A percentile compares a stretch with the other conserved stretches of the same genome.
Conservation (phyloP, 805 yeast genomes). For the Priceomyces melissophilus region DNA sequence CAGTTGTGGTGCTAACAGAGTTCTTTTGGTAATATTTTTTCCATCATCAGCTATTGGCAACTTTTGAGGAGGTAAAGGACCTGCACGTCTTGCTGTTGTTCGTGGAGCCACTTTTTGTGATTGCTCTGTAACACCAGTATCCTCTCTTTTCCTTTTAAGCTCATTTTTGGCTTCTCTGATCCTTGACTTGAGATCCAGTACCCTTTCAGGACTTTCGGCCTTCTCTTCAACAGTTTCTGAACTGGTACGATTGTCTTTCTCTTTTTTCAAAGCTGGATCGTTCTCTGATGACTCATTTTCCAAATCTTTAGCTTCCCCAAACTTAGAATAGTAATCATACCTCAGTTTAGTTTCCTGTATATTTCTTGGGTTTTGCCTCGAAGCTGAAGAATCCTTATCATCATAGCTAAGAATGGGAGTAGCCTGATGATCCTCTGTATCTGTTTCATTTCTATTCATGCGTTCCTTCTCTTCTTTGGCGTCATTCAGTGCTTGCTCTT, state of each 20-base stretch:
- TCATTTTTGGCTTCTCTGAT: constrained; percentile 8
- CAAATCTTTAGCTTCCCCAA: constrained; percentile 9
- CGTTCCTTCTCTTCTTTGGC: constrained; percentile 10
- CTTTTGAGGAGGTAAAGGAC: constrained; percentile 8
- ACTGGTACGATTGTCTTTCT: neutral
- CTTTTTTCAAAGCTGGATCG: neutral
- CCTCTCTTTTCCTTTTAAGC: constrained; percentile 6
- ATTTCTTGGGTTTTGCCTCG: constrained; percentile 13
- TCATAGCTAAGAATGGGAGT: constrained; percentile 16
- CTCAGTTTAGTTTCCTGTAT: constrained; percentile 18
- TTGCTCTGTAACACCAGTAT: neutral
- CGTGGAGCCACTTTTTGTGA: neutral
- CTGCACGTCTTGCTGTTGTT: constrained; percentile 2
- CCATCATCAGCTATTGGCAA: constrained; percentile 8
- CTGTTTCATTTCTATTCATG: constrained; percentile 10
- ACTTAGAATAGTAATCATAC: constrained; percentile 30
- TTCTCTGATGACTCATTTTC: constrained; percentile 3
- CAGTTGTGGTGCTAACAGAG: constrained; percentile 23
- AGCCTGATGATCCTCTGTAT: constrained; percentile 3
- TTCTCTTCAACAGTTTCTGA: neutral
- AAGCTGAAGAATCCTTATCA: constrained; percentile 10
- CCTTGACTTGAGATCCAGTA: constrained; percentile 6
- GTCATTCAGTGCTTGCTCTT: constrained; percentile 3
- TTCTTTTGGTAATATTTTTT: constrained; percentile 7
- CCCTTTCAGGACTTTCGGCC: neutral